Conservation (phyloP, 192 early-diverging fungal species). For the Mortierella hygrophila region DNA sequence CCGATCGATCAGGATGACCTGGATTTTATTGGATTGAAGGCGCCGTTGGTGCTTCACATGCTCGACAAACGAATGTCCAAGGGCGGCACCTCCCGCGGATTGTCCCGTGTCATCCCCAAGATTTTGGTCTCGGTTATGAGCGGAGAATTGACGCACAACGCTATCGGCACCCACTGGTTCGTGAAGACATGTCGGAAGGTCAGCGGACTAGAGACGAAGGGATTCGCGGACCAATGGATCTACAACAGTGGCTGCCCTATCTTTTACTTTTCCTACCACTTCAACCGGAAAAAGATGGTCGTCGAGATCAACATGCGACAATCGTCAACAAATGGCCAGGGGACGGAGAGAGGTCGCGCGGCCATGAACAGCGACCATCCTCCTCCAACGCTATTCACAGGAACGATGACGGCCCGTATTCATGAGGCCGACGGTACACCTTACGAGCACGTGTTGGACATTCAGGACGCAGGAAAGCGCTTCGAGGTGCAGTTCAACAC, state of each 20-base stretch:
- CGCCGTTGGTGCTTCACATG: constrained; percentile 92
- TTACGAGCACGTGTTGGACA: constrained; percentile 86
- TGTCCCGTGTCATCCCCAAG: constrained; percentile 85
- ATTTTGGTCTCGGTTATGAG: constrained; percentile 82
- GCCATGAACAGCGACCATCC: constrained; percentile 28
- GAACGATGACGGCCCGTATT: constrained; percentile 80
- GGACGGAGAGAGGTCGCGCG: constrained; percentile 46
- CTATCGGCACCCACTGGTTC: constrained; percentile 79
- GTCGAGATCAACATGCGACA: constrained; percentile 91
- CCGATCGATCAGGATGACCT: constrained; percentile 69
- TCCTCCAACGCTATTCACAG: constrained; percentile 59
- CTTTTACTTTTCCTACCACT: constrained; percentile 84
- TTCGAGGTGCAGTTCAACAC: constrained; percentile 97
- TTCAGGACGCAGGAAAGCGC: constrained; percentile 79
- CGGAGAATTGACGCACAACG: constrained; percentile 69
- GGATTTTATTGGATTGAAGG: constrained; percentile 88
- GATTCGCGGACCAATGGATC: constrained; percentile 95
- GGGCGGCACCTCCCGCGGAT: constrained; percentile 76
- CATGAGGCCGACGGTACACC: constrained; percentile 88
- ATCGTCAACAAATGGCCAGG: constrained; percentile 68
- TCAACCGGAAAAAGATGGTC: constrained; percentile 97
- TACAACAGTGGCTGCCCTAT: constrained; percentile 92
- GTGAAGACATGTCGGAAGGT: constrained; percentile 87
- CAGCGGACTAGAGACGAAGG: constrained; percentile 82
- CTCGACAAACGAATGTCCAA: constrained; percentile 88